A percentile compares a stretch with the other conserved stretches of the same genome.
These are phyloP conservation scores for Candida arabinofermentans DNA, from an alignment of 805 yeast species.

Conservation along the genomic window DNA sequence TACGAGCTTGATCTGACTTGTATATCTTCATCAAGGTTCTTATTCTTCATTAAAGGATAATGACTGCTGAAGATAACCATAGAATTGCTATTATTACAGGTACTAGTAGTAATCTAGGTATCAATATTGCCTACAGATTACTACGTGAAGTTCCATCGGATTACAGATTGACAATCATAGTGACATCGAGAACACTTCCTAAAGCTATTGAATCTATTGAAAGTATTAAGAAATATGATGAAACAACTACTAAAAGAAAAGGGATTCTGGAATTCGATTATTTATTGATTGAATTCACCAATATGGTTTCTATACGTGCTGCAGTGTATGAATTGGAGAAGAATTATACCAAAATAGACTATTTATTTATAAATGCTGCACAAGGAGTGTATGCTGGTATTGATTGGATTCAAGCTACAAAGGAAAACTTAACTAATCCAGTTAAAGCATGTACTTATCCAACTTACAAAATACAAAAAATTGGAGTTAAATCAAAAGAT, in stretches of 20 bases:
- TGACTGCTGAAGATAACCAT: constrained; percentile 8
- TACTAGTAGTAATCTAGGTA: constrained; percentile 66
- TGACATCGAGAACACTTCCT: constrained; percentile 86
- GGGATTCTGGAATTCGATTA: constrained; percentile 82
- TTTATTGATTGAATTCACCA: constrained; percentile 79
- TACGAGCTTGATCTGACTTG: too few relatives aligned
- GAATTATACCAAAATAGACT: constrained; percentile 67
- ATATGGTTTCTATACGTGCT: constrained; percentile 77
- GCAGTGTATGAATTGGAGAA: constrained; percentile 69
- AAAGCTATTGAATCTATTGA: constrained; percentile 74
- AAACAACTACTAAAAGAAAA: constrained; percentile 34
- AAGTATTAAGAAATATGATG: constrained; percentile 45
- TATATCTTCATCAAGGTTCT: too few relatives aligned
- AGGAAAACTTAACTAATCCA: constrained; percentile 64
- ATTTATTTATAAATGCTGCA: constrained; percentile 82
- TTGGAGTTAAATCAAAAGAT: constrained; percentile 74
- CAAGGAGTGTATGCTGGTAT: constrained; percentile 85
- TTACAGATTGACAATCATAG: constrained; percentile 67
- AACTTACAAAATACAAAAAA: constrained; percentile 74
- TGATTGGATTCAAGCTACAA: constrained; percentile 76
- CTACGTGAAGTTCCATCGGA: constrained; percentile 54
- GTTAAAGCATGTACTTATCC: constrained; percentile 85
- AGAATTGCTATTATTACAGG: constrained; percentile 34
- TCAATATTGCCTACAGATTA: constrained; percentile 78
- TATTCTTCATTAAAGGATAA: too few relatives aligned